Percentiles rank a stretch among this genome's conserved stretches.
Conservation (phyloP, 1,139 yeast genomes). For the Yamadazyma sp. region DNA sequence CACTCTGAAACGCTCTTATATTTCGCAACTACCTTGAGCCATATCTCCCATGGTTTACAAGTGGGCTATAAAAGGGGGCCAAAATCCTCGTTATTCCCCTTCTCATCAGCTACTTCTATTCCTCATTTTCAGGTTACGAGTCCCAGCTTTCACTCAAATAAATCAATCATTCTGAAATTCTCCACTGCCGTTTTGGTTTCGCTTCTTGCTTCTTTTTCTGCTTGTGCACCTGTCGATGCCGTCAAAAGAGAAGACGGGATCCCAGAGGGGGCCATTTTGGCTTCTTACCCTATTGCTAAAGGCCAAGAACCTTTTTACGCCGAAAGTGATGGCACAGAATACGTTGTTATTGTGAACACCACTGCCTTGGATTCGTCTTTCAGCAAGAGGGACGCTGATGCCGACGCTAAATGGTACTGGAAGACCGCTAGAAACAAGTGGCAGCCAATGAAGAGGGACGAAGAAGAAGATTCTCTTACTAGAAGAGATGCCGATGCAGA, state of each 20-base stretch:
- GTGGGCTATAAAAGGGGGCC: no score
- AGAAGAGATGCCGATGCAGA: conserved; percentile 7
- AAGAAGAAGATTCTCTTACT: conserved; percentile 13
- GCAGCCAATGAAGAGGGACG: conserved; percentile 15
- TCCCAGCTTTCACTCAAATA: background rate
- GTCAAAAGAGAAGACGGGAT: conserved; percentile 11
- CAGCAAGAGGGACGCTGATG: conserved; percentile 14
- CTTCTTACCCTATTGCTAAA: conserved; percentile 15
- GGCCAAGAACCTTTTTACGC: conserved; percentile 14
- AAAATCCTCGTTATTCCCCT: background rate
- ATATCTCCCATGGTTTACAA: no score
- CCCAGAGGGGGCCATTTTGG: conserved; percentile 16
- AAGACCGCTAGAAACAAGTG: conserved; percentile 7
- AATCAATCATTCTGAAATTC: conserved; percentile 14
- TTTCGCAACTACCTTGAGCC: no score
- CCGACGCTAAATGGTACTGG: conserved; percentile 12
- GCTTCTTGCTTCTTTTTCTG: conserved; percentile 10
- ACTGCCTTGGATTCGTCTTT: conserved; percentile 11
- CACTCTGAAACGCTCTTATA: conserved; percentile 8
- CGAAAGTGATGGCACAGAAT: conserved; percentile 14
- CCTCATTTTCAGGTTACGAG: no score
- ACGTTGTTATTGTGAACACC: conserved; percentile 15
- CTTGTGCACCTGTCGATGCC: conserved; percentile 16
- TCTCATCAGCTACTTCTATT: background rate
- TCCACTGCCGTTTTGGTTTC: conserved; percentile 14